Percentiles rank a stretch among this genome's conserved stretches.
Evolutionary conservation across 1,284 basidiomycete genomes (phyloP).

Genomic region (Ceratorhiza oryzae-sativae): DNA sequence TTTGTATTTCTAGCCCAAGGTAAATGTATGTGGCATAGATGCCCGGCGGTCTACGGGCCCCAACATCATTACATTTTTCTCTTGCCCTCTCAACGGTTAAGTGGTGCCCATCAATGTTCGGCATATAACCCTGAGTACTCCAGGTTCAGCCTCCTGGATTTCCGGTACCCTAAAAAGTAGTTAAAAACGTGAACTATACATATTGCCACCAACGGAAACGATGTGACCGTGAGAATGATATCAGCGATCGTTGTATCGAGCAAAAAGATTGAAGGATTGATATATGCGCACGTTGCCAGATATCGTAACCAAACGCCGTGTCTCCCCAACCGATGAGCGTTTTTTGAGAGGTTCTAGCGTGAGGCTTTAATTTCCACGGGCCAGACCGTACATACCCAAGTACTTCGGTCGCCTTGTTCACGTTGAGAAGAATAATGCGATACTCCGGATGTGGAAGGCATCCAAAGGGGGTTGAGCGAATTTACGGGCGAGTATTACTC

Average conservation of each 20-base stretch:
- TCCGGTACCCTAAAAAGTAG: background rate
- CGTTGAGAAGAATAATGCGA: conserved; percentile 1
- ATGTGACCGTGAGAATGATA: background rate
- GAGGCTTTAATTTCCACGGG: background rate
- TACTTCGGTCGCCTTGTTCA: background rate
- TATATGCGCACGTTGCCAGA: conserved; percentile 1
- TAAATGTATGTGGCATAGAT: background rate
- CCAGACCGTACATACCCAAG: background rate
- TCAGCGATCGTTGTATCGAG: background rate
- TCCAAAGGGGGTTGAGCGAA: background rate
- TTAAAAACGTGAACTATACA: no score
- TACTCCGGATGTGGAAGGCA: background rate
- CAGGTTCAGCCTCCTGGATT: background rate
- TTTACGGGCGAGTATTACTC: background rate
- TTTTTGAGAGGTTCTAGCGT: conserved; percentile 7
- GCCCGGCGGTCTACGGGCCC: background rate
- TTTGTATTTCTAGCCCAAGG: background rate
- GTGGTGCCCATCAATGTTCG: background rate
- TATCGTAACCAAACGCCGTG: background rate
- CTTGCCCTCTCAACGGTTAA: background rate
- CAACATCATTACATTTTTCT: background rate
- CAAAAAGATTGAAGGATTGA: background rate
- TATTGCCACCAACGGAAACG: background rate
- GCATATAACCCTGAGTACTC: background rate
- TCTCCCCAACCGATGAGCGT: background rate